Evolutionary conservation across 345 rosid species (phyloP), one percentile per base, ranked within the genome.

Genomic region (Bretschneidera sinensis): DNA sequence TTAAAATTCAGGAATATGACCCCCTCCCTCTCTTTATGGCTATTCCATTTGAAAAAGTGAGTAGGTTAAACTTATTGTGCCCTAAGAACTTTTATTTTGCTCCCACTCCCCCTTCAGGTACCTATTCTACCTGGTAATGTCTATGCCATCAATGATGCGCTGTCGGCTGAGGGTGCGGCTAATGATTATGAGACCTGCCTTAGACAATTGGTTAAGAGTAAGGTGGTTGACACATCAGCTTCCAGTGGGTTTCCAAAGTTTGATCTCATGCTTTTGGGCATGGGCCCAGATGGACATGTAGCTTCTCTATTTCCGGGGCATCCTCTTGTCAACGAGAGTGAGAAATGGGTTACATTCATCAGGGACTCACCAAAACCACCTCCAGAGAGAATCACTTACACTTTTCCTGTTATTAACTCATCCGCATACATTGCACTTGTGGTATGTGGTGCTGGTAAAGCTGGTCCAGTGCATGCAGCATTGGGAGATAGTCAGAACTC

Each of bases 271-370:
- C 95, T 91, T 71, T 74, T 91, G 0, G 96, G 98, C 22, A 81
- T 88, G 87, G 98, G 98, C 0, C 96, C 95, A 1, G 96, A 91
- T 70, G 96, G 96, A 15, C 97, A 87, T 0, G 77, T 92, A 10
- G 98, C 98, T 21, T 89, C 96, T 0, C 66, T 87, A 4, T 92
- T 92, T 71, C 98, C 95, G 0, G 86, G 92, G 25, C 95, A 92
- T 54, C 73, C 74, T 25, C 86, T 92, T 14, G 59, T 84, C 57
- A 75, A 70, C 8, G 97, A 92, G 77, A 80, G 34, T 1, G 48
- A 78, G 78, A 92, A 78, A 62, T 92, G 98, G 98, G 88, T 85
- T 24, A 62, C 86, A 60, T 79, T 55, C 72, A 76, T 92, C 55
- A 70, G 73, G 54, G 91, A 87, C 78, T 92, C 97, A 0, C 97